Percentiles rank a stretch among this genome's conserved stretches.
phyloP scores from a whole-genome alignment of 2,329 filamentous ascomycete species.

The Neurospora crassa region DNA sequence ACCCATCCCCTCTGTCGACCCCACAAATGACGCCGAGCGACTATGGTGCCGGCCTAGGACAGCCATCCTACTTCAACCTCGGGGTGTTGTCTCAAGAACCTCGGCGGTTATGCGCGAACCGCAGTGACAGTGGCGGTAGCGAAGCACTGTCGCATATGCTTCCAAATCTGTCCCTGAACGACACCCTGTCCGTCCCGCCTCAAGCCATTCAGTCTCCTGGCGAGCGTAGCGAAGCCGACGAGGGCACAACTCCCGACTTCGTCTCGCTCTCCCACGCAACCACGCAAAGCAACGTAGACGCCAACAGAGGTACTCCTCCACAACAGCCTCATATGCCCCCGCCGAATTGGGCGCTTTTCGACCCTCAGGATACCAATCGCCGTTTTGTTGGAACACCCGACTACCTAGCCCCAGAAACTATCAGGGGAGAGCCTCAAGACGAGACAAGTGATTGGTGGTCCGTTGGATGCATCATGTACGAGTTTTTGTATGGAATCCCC shows the following conservation, averaged over 20 bases:
- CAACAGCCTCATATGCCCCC: constrained; percentile 62
- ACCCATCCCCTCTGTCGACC: constrained; percentile 71
- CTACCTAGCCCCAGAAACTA: constrained; percentile 93
- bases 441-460: constrained; percentile 99
- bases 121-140: constrained; percentile 88
- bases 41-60: constrained; percentile 52
- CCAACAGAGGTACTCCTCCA: constrained; percentile 51
- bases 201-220: constrained; percentile 53
- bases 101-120: constrained; percentile 64
- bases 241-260: constrained; percentile 69
- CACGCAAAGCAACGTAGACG: constrained; percentile 30
- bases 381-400: constrained; percentile 95
- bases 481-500: constrained; percentile 86
- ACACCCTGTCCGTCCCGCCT: constrained; percentile 36
- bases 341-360: constrained; percentile 86
- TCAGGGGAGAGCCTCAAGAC: constrained; percentile 89
- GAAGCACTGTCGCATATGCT: constrained; percentile 79
- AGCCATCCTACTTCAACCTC: constrained; percentile 90
- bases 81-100: constrained; percentile 46
- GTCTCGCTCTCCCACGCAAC: constrained; percentile 49
- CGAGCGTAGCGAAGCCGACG: constrained; percentile 63
- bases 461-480: constrained; percentile 94
- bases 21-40: constrained; percentile 79
- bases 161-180: constrained; percentile 64
- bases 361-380: constrained; percentile 85